Base-by-base conservation (phyloP, 2,329 filamentous ascomycete genomes). In the Sporothrix curviconia region DNA sequence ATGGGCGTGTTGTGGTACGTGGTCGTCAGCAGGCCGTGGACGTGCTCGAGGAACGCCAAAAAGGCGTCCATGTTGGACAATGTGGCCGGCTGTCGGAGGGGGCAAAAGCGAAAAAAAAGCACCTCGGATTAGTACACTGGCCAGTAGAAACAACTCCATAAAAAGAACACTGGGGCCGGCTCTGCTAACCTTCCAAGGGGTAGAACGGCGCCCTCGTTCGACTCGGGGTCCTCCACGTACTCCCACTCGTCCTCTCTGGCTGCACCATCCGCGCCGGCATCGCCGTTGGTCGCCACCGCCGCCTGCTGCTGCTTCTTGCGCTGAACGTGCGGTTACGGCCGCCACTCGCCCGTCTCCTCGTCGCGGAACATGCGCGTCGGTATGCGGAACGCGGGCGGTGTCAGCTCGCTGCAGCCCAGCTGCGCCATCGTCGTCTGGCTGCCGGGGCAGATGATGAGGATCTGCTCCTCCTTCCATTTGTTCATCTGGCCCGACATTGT, bases 1-100 rank as follows among this genome's bases (percentile, higher is more conserved):
- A 99, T 90, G 2, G 94, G 92, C 0, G 92, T 96, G 74, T 96
- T 96, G 74, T 97, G 94, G 70, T 96, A 94, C 3, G 90, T 90
- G 25, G 90, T 91, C 60, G 90, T 94, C 59, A 99, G 82, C 49
- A 89, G 83, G 71, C 89, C 86, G 78, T 96, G 90, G 63, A 97
- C 87, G 70, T 99, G 90, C 57, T 92, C 89, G 67, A 99, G 82
- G 66, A 97, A 86, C 32, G 94, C 92, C 63, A 96, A 88, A 75
- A 99, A 95, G 64, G 90, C 92, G 0, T 86, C 81, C 90, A 95
- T 96, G 69, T 97, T 84, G 43, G n/a, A 87, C 84, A 61, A 99
- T 94, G 66, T 83, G 84, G 57, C 94, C 94, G 63, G 86, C 84
- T 77, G 72, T 28, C 6, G 7, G 37, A 39, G 34, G 37, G 15